Percentiles rank a stretch among this genome's conserved stretches.
These are phyloP conservation scores for Ophiostoma ulmi DNA, from an alignment of 2,329 filamentous ascomycete genomes.

Conservation along the genomic window DNA sequence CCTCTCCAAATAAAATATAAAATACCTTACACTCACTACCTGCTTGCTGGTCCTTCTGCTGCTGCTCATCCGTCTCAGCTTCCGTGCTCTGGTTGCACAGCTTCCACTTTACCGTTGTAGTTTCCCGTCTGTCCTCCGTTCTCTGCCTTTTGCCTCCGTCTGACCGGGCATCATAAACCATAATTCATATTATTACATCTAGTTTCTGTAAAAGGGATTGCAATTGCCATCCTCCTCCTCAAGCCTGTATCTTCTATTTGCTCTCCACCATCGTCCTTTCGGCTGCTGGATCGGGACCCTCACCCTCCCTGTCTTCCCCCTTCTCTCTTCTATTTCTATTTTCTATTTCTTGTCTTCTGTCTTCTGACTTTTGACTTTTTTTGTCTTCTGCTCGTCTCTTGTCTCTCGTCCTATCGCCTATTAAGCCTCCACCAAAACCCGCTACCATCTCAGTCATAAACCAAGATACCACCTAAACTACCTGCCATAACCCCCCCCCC, in stretches of 20 bases:
- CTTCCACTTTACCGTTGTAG: background rate
- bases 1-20: background rate
- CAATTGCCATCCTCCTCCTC: background rate
- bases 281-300: conserved; percentile 15
- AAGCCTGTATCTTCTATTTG: background rate
- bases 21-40: background rate
- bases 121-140: background rate
- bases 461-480: background rate
- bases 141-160: background rate
- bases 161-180: background rate
- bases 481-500: background rate
- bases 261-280: conserved; percentile 4
- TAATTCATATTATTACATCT: background rate
- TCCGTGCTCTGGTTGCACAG: conserved; percentile 9
- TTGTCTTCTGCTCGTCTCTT: no score
- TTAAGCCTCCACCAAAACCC: no score
- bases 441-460: background rate
- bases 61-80: background rate
- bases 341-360: background rate
- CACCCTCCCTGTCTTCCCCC: background rate
- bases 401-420: no score
- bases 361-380: background rate
- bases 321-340: background rate
- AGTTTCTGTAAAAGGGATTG: background rate
- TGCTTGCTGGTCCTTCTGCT: background rate